Base-by-base conservation (phyloP, 108 stramenopile species). In the Poteriospumella lacustris region DNA sequence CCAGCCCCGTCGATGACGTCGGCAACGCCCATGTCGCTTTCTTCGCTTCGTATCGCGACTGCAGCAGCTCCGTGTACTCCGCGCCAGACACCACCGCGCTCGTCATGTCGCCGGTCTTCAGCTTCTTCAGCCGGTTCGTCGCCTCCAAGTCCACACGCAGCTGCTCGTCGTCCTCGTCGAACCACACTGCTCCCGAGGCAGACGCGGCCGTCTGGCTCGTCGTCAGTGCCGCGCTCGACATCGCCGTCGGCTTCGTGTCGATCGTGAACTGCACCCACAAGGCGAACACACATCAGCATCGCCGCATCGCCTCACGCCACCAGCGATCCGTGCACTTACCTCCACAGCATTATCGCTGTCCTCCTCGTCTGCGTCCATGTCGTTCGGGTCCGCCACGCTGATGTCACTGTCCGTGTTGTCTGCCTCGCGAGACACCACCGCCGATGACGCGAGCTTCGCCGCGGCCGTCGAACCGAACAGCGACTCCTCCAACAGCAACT, bases 371-470 rank as follows among this genome's bases (percentile, higher is more conserved):
- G 47, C 47, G 24, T 56, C 24, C 24, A 56, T 19, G 24, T 19
- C 19, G 19, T 15, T 19, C 19, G 52, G 24, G 24, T 56, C 24
- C 19, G 19, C 15, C 19, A 56, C 52, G 24, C 19, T 19, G 52
- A 56, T 19, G 24, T 56, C 15, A 24, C 52, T 56, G 52, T 19
- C 24, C 24, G 52, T 24, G 15, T 56, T 19, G 52, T 19, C 24
- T 15, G 52, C 52, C 52, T 15, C 24, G 15, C 24, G 52, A 56
- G 24, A 56, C 52, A 56, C 24, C 15, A 56, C 24, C 15, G 24
- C 15, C 90, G 90, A 77, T 97, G 96, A 84, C 96, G 95, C 80
- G 89, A 95, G 24, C 96, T 95, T 19, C 90, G 88, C 73, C 89
- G 86, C 38, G 19, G 62, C n/a, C n/a, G n/a, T n/a, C n/a, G n/a